phyloP scores from a whole-genome alignment of 192 early-diverging fungal species.

The Kappamyces sp. region DNA sequence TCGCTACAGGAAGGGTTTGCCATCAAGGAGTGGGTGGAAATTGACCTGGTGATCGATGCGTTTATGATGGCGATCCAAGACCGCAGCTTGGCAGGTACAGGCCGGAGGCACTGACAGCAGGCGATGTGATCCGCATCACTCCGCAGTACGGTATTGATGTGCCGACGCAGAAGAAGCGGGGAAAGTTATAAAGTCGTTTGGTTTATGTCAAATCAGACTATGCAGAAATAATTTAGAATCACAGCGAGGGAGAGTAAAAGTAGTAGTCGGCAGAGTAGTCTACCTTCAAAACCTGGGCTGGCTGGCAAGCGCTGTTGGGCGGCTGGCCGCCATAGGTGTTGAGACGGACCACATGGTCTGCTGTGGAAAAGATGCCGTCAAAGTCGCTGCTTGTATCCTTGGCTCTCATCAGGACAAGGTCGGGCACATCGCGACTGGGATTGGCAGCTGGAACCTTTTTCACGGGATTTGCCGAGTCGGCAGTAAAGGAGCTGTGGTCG shows the following conservation, averaged over 20 bases:
- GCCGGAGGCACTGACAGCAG: conserved; percentile 6
- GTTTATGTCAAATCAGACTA: too few relatives aligned
- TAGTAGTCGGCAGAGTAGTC: conserved; percentile 13
- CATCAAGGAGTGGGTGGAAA: conserved; percentile 30
- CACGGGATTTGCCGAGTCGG: too few relatives aligned
- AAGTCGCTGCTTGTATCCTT: conserved; percentile 1
- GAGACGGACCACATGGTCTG: not conserved
- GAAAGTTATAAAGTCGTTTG: too few relatives aligned
- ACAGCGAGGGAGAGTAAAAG: conserved; percentile 1
- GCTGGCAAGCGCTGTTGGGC: not conserved
- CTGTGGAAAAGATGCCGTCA: conserved; percentile 4
- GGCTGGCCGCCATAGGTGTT: conserved; percentile 13
- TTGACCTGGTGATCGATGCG: conserved; percentile 40
- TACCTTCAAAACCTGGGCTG: conserved; percentile 1
- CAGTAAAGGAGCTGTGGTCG: too few relatives aligned
- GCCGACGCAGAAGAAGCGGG: not conserved
- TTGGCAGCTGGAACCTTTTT: too few relatives aligned
- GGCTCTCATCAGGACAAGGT: too few relatives aligned
- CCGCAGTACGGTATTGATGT: conserved; percentile 32
- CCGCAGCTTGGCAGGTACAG: not conserved
- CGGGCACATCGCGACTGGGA: too few relatives aligned
- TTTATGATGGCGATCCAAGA: conserved; percentile 32
- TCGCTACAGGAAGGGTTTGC: conserved; percentile 11
- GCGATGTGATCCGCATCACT: conserved; percentile 27
- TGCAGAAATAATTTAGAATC: too few relatives aligned